Base-by-base conservation (phyloP, 179 eudicot genomes). In the Corrigiola litoralis region DNA sequence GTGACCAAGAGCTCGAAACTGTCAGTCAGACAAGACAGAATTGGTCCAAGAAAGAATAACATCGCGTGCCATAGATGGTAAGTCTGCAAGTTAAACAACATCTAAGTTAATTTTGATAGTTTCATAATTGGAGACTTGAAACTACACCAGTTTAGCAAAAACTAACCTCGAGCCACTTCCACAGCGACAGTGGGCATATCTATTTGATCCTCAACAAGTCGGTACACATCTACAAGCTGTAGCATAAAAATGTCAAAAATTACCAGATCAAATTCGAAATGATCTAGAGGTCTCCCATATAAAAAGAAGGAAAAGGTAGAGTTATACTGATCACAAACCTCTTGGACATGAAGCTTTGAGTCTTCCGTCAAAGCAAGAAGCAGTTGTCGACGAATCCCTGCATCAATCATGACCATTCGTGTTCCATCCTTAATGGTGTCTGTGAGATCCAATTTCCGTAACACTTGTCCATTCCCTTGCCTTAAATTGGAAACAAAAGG, bases 311-410 rank as follows among this genome's bases (percentile, higher is more conserved):
- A 50, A 12, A 63, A 20, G 20, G 10, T 8, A 13, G 24, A 28
- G n/a, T 27, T 18, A 13, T 7, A 64, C 10, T 32, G 21, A 58
- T 32, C n/a, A 36, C 63, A 36, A 56, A 92, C 98, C 96, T 94
- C 99, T 75, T 91, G 84, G 66, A 94, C 67, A 63, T 94, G 99
- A 76, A 94, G 97, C 84, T 88, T 90, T 51, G 99, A 94, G 76
- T 94, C 97, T 81, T 94, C 99, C 1, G 99, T 94, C 66, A 94
- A 76, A 61, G 99, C 99, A 79, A 94, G 97, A 75, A 94, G 83
- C 40, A 94, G 85, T 74, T 88, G 82, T 67, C 88, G 87, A 42
- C 99, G 92, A 58, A 94, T 90, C 63, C 88, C 95, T 80, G 76
- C 96, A 75, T 94, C 99, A 46, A 83, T 18, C 53, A 94, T 57